These are phyloP conservation scores for Theobroma grandiflorum DNA, from an alignment of 441 rosid species.

Conservation along the genomic window DNA sequence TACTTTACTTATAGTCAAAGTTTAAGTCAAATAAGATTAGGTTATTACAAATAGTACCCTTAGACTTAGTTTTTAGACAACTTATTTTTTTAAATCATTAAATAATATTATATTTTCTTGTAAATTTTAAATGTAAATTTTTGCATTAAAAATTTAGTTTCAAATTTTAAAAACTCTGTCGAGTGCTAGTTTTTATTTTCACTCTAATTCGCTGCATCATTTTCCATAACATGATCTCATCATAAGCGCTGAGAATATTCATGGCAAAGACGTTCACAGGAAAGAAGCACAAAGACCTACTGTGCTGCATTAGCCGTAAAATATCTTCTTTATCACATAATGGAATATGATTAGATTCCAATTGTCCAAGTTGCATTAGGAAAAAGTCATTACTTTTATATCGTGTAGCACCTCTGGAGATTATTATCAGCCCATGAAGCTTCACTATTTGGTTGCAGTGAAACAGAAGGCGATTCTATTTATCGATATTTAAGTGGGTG, in stretches of 20 bases:
- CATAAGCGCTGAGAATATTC: neutral
- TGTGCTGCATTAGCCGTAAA: neutral
- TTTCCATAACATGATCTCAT: no score
- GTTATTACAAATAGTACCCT: no score
- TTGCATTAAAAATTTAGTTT: no score
- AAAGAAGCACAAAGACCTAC: neutral
- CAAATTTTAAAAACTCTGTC: no score
- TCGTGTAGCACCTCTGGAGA: neutral
- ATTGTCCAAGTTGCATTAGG: neutral
- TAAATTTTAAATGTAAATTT: no score
- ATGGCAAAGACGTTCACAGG: neutral
- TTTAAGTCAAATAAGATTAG: no score
- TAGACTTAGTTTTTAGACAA: no score
- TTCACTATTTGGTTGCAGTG: neutral
- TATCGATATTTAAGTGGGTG: neutral
- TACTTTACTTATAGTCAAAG: no score
- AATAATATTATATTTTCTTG: no score
- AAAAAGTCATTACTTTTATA: neutral
- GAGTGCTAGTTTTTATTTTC: no score
- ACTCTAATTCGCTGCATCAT: no score
- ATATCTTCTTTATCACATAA: neutral
- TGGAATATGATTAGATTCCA: slow-evolving; percentile 9
- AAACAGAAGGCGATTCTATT: neutral
- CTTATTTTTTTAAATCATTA: no score
- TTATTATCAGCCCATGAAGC: slow-evolving; percentile 4